Evolutionary conservation across 164 flowering plant genomes (phyloP).

Genomic region (Platanus orientalis): DNA sequence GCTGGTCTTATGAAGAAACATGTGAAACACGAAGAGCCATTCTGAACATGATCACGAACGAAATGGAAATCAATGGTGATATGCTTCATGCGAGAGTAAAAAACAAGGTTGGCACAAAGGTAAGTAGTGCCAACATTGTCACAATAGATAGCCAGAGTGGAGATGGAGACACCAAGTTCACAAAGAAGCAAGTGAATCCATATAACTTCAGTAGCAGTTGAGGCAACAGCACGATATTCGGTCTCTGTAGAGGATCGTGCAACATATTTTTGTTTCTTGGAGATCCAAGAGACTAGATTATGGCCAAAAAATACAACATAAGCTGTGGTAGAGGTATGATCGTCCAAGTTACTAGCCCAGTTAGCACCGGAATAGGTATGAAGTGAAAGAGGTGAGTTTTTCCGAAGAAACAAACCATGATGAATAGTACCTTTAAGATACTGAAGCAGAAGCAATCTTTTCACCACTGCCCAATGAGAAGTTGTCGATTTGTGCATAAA

Average conservation of each 20-base stretch:
- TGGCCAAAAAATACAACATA: too few species aligned
- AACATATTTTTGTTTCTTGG: too few species aligned
- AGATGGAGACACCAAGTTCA: background rate
- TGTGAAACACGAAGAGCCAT: too few species aligned
- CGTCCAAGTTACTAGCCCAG: background rate
- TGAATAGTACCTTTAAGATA: background rate
- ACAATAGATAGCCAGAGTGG: background rate
- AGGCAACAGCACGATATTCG: background rate
- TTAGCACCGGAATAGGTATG: too few species aligned
- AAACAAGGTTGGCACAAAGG: too few species aligned
- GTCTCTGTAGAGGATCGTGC: background rate
- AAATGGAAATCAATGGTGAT: too few species aligned
- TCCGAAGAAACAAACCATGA: background rate
- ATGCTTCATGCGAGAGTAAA: too few species aligned
- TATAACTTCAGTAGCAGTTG: background rate
- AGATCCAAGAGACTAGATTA: too few species aligned
- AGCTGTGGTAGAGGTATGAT: background rate
- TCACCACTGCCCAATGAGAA: background rate
- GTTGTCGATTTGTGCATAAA: too few species aligned
- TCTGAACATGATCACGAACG: too few species aligned
- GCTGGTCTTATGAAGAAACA: background rate
- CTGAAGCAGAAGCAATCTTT: background rate
- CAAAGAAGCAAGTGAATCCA: background rate
- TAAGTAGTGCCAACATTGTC: too few species aligned
- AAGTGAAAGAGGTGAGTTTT: background rate